A percentile compares a stretch with the other conserved stretches of the same genome.
These are phyloP conservation scores for Elaeis guineensis DNA, from an alignment of 176 grass and related monocot species.

Conservation along the genomic window DNA sequence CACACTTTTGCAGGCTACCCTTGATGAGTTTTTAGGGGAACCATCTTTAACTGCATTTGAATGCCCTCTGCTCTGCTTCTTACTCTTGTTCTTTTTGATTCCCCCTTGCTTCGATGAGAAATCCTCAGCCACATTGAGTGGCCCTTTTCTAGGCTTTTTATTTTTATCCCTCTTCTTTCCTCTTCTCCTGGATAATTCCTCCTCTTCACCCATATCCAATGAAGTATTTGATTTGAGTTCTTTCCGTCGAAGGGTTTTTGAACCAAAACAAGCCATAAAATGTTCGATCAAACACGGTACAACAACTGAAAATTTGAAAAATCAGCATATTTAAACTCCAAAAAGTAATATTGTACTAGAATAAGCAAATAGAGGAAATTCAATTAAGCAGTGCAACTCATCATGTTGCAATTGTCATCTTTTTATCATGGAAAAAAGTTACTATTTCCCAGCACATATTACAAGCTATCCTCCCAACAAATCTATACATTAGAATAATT, in stretches of 20 bases:
- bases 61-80: conserved; percentile 22
- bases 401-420: too few relatives aligned
- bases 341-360: too few relatives aligned
- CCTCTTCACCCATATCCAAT: conserved; percentile 11
- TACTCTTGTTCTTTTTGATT: conserved; percentile 21
- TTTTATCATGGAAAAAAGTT: too few relatives aligned
- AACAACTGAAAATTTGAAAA: too few relatives aligned
- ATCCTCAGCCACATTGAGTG: conserved; percentile 9
- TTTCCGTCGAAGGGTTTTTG: conserved; percentile 12
- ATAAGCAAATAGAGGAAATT: too few relatives aligned
- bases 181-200: conserved; percentile 14
- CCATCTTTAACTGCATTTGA: not conserved
- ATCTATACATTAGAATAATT: too few relatives aligned
- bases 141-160: conserved; percentile 24
- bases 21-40: not conserved
- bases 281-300: too few relatives aligned
- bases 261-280: conserved; percentile 34
- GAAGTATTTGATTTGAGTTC: conserved; percentile 3
- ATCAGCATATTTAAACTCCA: too few relatives aligned
- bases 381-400: too few relatives aligned
- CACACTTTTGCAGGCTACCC: not conserved
- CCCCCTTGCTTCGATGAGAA: not conserved
- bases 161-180: conserved; percentile 29
- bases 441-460: too few relatives aligned
- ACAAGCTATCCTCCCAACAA: too few relatives aligned